Evolutionary conservation across 2,329 filamentous ascomycete species (phyloP).

Genomic region (Colletotrichum lentis): DNA sequence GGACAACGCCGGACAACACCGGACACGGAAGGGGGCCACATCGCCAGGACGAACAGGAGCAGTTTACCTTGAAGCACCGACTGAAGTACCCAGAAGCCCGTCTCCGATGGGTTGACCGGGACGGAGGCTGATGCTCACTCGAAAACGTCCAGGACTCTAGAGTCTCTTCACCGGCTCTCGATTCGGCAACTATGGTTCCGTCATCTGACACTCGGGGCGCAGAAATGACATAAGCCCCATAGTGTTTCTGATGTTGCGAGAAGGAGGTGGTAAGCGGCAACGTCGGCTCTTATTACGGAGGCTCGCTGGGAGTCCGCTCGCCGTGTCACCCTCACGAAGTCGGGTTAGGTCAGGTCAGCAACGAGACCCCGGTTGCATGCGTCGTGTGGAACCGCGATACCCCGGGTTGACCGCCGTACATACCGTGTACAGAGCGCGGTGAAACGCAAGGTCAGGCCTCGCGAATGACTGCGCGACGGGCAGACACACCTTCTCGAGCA

Average conservation of each 20-base stretch:
- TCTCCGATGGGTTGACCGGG: constrained; percentile 9
- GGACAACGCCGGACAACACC: not conserved
- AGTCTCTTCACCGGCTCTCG: not conserved
- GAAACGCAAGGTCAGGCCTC: not conserved
- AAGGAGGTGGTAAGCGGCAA: constrained; percentile 21
- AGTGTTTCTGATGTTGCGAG: not conserved
- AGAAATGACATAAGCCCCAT: constrained; percentile 18
- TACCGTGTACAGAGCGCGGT: not conserved
- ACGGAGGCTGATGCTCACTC: constrained; percentile 1
- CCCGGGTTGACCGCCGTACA: constrained; percentile 8
- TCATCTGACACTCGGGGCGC: constrained; percentile 2
- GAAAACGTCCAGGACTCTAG: not conserved
- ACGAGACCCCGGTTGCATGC: not conserved
- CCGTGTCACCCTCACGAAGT: not conserved
- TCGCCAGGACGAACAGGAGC: not conserved
- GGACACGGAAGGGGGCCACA: not conserved
- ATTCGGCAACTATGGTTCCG: not conserved
- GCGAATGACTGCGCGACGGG: not conserved
- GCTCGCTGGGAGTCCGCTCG: not conserved
- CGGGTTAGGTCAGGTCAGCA: constrained; percentile 2
- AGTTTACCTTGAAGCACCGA: not conserved
- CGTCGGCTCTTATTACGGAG: not conserved
- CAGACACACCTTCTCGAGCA: not conserved
- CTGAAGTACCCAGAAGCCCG: constrained; percentile 11
- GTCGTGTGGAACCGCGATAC: not conserved